phyloP scores from a whole-genome alignment of 495 filamentous ascomycete species.

The Mytilinidion resinicola region DNA sequence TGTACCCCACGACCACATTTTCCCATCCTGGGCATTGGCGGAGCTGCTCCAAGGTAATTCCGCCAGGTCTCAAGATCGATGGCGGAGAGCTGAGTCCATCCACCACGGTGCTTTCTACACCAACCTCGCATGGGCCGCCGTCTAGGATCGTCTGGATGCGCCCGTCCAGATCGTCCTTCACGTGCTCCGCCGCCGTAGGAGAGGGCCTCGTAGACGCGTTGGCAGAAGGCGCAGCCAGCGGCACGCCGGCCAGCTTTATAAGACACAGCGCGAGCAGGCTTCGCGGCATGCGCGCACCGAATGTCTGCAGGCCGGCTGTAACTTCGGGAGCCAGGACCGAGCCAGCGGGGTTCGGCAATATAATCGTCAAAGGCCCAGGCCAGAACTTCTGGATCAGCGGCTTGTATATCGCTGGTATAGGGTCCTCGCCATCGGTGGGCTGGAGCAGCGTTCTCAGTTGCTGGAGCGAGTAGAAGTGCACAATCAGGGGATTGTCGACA shows the following conservation, averaged over 20 bases:
- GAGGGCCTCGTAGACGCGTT: slow-evolving; percentile 90
- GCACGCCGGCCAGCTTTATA: slow-evolving; percentile 66
- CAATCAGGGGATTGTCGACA: slow-evolving; percentile 89
- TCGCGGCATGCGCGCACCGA: slow-evolving; percentile 84
- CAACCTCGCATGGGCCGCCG: slow-evolving; percentile 76
- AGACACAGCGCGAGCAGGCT: slow-evolving; percentile 77
- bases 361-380: slow-evolving; percentile 91
- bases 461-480: slow-evolving; percentile 75
- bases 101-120: slow-evolving; percentile 94
- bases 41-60: slow-evolving; percentile 81
- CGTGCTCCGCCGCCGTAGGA: slow-evolving; percentile 83
- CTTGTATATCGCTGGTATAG: slow-evolving; percentile 75
- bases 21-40: slow-evolving; percentile 74
- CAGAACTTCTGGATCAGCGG: slow-evolving; percentile 79
- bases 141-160: slow-evolving; percentile 88
- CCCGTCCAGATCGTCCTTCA: slow-evolving; percentile 74
- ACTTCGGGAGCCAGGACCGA: slow-evolving; percentile 78
- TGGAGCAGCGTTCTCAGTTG: slow-evolving; percentile 65
- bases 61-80: slow-evolving; percentile 77
- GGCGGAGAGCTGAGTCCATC: slow-evolving; percentile 80
- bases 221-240: slow-evolving; percentile 89
- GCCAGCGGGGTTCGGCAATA: slow-evolving; percentile 67
- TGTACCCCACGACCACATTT: slow-evolving; percentile 64
- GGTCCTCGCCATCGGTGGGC: slow-evolving; percentile 32
- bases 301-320: slow-evolving; percentile 73